phyloP scores from a whole-genome alignment of 441 rosid species.

The Croton laevigatus region DNA sequence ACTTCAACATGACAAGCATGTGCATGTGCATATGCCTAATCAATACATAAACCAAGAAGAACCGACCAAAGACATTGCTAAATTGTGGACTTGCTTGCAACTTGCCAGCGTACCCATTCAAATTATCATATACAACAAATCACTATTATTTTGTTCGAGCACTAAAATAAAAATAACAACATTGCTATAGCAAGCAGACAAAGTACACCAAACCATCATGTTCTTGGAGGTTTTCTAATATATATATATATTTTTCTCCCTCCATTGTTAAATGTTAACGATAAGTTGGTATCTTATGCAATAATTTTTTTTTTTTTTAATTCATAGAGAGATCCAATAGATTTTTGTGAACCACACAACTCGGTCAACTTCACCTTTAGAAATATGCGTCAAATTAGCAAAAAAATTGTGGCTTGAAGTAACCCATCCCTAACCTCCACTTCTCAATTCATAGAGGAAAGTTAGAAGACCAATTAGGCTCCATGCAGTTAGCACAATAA shows the following conservation, averaged over 20 bases:
- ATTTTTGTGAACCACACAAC: too few relatives aligned
- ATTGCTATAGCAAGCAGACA: neutral
- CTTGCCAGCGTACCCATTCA: neutral
- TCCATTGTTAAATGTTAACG: neutral
- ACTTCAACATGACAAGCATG: neutral
- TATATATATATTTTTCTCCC: neutral
- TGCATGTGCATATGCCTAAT: constrained; percentile 8
- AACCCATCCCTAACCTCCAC: too few relatives aligned
- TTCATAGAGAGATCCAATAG: too few relatives aligned
- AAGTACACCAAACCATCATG: constrained; percentile 10
- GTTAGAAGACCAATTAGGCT: too few relatives aligned
- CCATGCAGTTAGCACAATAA: too few relatives aligned
- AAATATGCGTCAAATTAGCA: too few relatives aligned
- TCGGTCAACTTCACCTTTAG: too few relatives aligned
- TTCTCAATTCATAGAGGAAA: neutral
- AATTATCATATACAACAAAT: neutral
- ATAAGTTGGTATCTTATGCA: neutral
- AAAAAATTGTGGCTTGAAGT: too few relatives aligned
- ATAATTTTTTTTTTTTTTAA: neutral
- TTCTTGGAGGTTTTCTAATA: neutral
- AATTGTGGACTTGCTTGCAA: neutral
- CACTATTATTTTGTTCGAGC: neutral
- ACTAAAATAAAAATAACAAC: neutral
- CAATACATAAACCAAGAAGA: neutral
- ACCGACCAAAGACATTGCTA: neutral